Evolutionary conservation across 805 yeast genomes (phyloP).

Genomic region (Myxozyma geophila): DNA sequence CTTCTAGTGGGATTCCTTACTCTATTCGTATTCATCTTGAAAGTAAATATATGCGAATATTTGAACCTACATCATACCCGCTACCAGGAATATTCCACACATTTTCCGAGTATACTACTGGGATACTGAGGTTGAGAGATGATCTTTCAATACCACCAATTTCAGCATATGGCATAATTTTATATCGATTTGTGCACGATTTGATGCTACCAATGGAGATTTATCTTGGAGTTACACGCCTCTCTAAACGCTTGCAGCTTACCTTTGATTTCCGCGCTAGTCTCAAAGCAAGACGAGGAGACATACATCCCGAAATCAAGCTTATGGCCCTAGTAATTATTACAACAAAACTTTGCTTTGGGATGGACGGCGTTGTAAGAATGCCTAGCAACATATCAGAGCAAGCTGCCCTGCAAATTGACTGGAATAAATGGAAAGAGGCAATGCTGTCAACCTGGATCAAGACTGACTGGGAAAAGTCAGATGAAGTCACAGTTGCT

Average conservation of each 20-base stretch:
- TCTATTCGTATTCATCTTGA: slow-evolving; percentile 21
- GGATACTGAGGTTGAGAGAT: neutral
- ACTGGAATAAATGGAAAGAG: slow-evolving; percentile 33
- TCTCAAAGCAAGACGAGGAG: neutral
- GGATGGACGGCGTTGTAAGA: slow-evolving; percentile 31
- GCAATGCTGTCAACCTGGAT: slow-evolving; percentile 10
- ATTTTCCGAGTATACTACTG: neutral
- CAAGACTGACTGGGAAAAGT: slow-evolving; percentile 11
- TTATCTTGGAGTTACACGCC: slow-evolving; percentile 20
- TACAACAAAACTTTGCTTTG: slow-evolving; percentile 35
- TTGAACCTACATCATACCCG: slow-evolving; percentile 28
- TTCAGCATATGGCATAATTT: slow-evolving; percentile 6
- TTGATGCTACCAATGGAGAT: slow-evolving; percentile 32
- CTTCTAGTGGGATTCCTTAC: slow-evolving; percentile 16
- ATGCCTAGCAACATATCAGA: slow-evolving; percentile 15
- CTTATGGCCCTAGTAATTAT: slow-evolving; percentile 26
- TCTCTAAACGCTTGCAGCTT: neutral
- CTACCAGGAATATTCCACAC: slow-evolving; percentile 26
- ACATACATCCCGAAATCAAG: slow-evolving; percentile 29
- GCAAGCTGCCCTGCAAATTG: slow-evolving; percentile 25
- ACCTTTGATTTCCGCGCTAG: slow-evolving; percentile 7
- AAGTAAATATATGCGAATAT: slow-evolving; percentile 13
- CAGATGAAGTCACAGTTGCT: slow-evolving; percentile 7
- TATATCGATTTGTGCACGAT: slow-evolving; percentile 20
- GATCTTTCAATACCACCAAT: slow-evolving; percentile 8